These are phyloP conservation scores for Styphnolobium japonicum DNA, from an alignment of 306 rosid genomes.

Conservation along the genomic window DNA sequence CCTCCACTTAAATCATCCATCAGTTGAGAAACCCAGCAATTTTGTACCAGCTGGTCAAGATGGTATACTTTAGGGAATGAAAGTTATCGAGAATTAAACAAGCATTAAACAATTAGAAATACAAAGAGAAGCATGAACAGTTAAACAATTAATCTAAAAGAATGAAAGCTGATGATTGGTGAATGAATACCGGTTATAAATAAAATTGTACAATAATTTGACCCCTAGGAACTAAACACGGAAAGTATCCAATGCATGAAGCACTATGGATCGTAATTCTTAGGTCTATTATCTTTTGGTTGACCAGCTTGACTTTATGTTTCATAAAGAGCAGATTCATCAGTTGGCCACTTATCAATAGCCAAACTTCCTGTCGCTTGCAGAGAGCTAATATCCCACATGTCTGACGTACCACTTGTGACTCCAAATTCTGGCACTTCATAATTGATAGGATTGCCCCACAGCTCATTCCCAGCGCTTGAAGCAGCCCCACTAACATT, in stretches of 20 bases:
- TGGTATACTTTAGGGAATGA: not conserved
- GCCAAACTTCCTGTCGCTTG: conserved; percentile 47
- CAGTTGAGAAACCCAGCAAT: conserved; percentile 5
- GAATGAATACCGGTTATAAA: conserved; percentile 31
- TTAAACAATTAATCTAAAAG: not conserved
- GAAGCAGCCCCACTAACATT: conserved; percentile 41
- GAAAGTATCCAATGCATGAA: conserved; percentile 39
- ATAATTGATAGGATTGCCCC: conserved; percentile 52
- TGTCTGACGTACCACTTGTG: conserved; percentile 36
- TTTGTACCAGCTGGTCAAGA: not conserved
- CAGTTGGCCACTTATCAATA: conserved; percentile 45
- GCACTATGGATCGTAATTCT: conserved; percentile 43
- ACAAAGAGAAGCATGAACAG: conserved; percentile 24
- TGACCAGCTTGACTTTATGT: conserved; percentile 30
- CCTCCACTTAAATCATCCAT: conserved; percentile 35
- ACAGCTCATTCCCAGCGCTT: conserved; percentile 44
- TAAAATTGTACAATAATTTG: conserved; percentile 33
- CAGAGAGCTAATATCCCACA: conserved; percentile 61
- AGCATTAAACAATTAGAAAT: not conserved
- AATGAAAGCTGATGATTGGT: conserved; percentile 25
- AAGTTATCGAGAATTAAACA: conserved; percentile 17
- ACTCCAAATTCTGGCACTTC: conserved; percentile 53
- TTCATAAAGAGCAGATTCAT: conserved; percentile 50
- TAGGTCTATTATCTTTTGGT: conserved; percentile 27
- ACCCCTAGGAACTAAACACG: conserved; percentile 35